Percentiles rank a stretch among this genome's conserved stretches.
These are phyloP conservation scores for Aspergillus sclerotiicarbonarius DNA, from an alignment of 495 filamentous ascomycete species.

Conservation along the genomic window DNA sequence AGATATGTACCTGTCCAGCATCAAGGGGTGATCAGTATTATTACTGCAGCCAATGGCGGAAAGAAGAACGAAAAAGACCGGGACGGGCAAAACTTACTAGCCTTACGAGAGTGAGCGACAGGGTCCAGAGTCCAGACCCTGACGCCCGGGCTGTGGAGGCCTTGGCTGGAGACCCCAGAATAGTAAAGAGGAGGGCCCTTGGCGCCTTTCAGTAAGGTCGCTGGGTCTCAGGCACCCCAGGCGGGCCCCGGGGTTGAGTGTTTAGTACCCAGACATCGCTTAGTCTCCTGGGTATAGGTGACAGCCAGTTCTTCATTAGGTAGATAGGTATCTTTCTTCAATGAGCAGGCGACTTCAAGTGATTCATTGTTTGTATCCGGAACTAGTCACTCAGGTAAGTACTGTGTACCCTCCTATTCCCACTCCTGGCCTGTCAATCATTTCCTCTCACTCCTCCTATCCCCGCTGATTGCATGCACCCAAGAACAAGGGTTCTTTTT, in stretches of 20 bases:
- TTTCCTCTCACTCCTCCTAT: slow-evolving; percentile 5
- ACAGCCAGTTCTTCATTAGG: no score
- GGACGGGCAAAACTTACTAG: neutral
- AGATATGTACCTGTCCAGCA: no score
- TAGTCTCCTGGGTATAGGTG: no score
- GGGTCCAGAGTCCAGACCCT: slow-evolving; percentile 10
- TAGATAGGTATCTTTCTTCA: no score
- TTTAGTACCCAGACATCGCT: no score
- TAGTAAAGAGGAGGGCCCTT: slow-evolving; percentile 10
- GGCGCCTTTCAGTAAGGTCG: slow-evolving; percentile 15
- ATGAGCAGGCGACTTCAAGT: neutral
- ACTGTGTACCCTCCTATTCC: slow-evolving; percentile 5
- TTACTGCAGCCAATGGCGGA: neutral
- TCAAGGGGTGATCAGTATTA: neutral
- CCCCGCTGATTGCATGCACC: neutral
- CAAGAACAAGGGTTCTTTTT: slow-evolving; percentile 3
- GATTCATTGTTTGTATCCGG: neutral
- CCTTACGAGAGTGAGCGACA: neutral
- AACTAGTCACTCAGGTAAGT: neutral
- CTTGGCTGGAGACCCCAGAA: slow-evolving; percentile 16
- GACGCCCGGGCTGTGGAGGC: slow-evolving; percentile 2
- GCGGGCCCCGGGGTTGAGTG: neutral
- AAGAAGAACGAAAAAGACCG: neutral
- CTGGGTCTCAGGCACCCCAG: slow-evolving; percentile 4
- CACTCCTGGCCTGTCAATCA: slow-evolving; percentile 11